Evolutionary conservation across 2,329 filamentous ascomycete species (phyloP), one percentile per base, ranked within the genome.

Genomic region (Diaporthe humulicola): DNA sequence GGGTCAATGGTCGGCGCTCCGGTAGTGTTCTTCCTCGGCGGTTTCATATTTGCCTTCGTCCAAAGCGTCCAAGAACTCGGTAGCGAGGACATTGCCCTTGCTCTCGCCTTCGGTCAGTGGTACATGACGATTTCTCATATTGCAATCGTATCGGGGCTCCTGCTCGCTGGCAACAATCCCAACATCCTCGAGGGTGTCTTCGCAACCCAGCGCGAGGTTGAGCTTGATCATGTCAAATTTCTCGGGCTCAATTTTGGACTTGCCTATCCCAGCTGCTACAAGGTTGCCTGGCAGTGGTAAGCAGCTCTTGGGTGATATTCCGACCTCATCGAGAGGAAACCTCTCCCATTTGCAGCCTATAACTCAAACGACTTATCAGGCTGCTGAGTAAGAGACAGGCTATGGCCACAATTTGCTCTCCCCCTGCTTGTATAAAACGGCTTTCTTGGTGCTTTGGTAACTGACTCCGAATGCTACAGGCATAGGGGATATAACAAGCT

Each of bases 151-250:
- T 78, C 78, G 0, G 78, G 57, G 73, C 78, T 52, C 7, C 58
- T 81, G 36, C 76, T 81, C 10, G 79, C 80, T 3, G 79, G 79
- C 10, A 81, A 81, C 75, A 81, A 81, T 45, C 80, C 80, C 14
- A 79, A 77, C 60, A 80, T 77, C n/a, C 72, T 81, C 4, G 79
- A 81, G 54, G 79, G 77, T 2, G 75, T 81, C 8, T 74, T 80
- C 25, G 79, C 75, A 10, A 75, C 78, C 5, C 74, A 79, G 19
- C 58, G 71, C 30, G 56, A 75, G n/a, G 61, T 50, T 17, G 28
- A 74, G 50, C 56, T 40, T 7, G 77, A 78, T 36, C 71, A 73
- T 42, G 70, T 76, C 50, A 75, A 42, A 19, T 25, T 79, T 10
- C 30, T 77, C 0, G 74, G 76, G 5, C 48, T 80, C 10, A 74